Conservation (phyloP, 2,329 filamentous ascomycete genomes). For the Helicocarpus griseus region DNA sequence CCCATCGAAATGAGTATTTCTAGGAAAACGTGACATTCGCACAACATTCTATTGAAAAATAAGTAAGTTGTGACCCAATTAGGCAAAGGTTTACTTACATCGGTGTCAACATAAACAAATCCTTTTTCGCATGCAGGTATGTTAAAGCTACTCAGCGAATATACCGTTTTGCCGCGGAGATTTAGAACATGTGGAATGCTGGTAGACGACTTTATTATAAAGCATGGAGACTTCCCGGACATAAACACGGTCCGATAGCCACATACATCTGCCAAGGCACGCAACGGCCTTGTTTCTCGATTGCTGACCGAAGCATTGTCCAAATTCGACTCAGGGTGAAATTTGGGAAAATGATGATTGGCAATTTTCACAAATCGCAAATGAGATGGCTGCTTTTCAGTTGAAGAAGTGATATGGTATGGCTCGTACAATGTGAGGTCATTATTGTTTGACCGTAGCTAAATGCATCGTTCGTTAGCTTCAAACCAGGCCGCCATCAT, state of each 20-base stretch:
- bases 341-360: slow-evolving; percentile 57
- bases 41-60: slow-evolving; percentile 48
- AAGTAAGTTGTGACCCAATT: background rate
- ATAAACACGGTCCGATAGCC: slow-evolving; percentile 78
- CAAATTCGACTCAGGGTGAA: slow-evolving; percentile 31
- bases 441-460: slow-evolving; percentile 69
- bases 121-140: slow-evolving; percentile 68
- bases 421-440: slow-evolving; percentile 85
- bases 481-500: background rate
- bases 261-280: slow-evolving; percentile 43
- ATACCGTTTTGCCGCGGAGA: slow-evolving; percentile 58
- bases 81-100: slow-evolving; percentile 24
- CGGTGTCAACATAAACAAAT: slow-evolving; percentile 69
- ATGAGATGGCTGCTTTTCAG: slow-evolving; percentile 16
- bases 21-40: slow-evolving; percentile 62
- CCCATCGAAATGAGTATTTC: slow-evolving; percentile 60
- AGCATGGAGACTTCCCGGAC: slow-evolving; percentile 66
- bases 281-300: slow-evolving; percentile 39
- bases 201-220: slow-evolving; percentile 73
- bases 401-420: slow-evolving; percentile 39
- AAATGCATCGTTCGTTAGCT: slow-evolving; percentile 1
- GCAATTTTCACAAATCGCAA: slow-evolving; percentile 68
- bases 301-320: background rate
- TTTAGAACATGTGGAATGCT: slow-evolving; percentile 66
- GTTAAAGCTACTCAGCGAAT: slow-evolving; percentile 66